Evolutionary conservation across 495 filamentous ascomycete species (phyloP).

Genomic region (Peziza echinospora): DNA sequence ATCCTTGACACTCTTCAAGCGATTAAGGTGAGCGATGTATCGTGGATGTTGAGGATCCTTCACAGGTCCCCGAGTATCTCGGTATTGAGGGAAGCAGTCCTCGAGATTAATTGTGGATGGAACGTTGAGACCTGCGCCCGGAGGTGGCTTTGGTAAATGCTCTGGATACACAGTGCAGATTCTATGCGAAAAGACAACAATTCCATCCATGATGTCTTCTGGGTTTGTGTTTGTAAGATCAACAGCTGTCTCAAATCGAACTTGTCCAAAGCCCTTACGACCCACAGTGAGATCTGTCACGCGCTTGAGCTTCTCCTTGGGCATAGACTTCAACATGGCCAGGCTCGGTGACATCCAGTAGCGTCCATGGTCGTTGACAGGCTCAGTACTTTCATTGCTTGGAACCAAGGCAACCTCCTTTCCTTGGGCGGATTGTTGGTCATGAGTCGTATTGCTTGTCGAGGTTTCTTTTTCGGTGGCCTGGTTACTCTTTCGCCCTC

Average conservation of each 20-base stretch:
- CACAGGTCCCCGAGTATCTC: slow-evolving; percentile 27
- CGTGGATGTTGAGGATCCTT: slow-evolving; percentile 28
- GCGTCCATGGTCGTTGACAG: slow-evolving; percentile 8
- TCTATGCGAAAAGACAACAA: slow-evolving; percentile 52
- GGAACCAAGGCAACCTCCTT: slow-evolving; percentile 61
- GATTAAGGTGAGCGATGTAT: slow-evolving; percentile 60
- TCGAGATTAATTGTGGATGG: slow-evolving; percentile 65
- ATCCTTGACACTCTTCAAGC: slow-evolving; percentile 50
- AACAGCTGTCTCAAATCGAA: slow-evolving; percentile 59
- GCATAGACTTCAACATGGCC: slow-evolving; percentile 52
- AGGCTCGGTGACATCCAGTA: slow-evolving; percentile 69
- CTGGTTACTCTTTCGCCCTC: slow-evolving; percentile 19
- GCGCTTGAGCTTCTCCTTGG: slow-evolving; percentile 44
- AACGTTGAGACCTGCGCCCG: slow-evolving; percentile 76
- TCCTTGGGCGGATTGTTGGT: slow-evolving; percentile 51
- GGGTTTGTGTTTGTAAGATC: slow-evolving; percentile 53
- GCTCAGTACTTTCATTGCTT: slow-evolving; percentile 11
- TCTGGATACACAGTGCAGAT: slow-evolving; percentile 72
- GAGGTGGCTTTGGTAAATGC: slow-evolving; percentile 47
- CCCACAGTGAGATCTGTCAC: slow-evolving; percentile 58
- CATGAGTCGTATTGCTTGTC: slow-evolving; percentile 32
- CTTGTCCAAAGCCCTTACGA: slow-evolving; percentile 52
- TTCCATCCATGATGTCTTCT: slow-evolving; percentile 41
- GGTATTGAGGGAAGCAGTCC: slow-evolving; percentile 70
- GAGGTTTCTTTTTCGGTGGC: slow-evolving; percentile 24